These are phyloP conservation scores for Xylaria nigripes DNA, from an alignment of 495 filamentous ascomycete genomes.

Conservation along the genomic window DNA sequence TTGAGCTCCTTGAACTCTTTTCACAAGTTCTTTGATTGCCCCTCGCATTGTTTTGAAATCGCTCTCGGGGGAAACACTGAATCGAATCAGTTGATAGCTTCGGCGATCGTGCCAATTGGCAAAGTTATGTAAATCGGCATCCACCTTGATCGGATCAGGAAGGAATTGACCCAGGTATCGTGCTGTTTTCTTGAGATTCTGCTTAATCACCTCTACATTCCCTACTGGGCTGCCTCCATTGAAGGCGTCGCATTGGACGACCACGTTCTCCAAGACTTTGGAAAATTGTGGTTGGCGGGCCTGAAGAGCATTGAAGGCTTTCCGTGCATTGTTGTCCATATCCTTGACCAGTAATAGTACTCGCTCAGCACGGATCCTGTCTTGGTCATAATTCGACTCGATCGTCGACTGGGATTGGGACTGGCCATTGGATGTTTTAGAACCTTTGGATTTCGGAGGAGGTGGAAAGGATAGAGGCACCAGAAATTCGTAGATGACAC, in stretches of 20 bases:
- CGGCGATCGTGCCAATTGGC: slow-evolving; percentile 87
- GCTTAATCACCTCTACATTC: slow-evolving; percentile 58
- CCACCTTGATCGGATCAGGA: slow-evolving; percentile 59
- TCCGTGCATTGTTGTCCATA: slow-evolving; percentile 69
- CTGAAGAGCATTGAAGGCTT: slow-evolving; percentile 84
- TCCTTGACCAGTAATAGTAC: slow-evolving; percentile 72
- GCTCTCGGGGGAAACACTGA: slow-evolving; percentile 73
- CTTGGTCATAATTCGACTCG: slow-evolving; percentile 52
- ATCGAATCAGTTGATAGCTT: slow-evolving; percentile 80
- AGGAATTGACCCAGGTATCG: slow-evolving; percentile 63
- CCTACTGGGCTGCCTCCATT: slow-evolving; percentile 79
- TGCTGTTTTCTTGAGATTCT: slow-evolving; percentile 56
- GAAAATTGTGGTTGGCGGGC: slow-evolving; percentile 61
- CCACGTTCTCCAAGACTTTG: slow-evolving; percentile 58
- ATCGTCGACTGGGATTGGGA: slow-evolving; percentile 46
- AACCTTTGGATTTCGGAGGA: slow-evolving; percentile 55
- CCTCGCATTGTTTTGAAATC: slow-evolving; percentile 87
- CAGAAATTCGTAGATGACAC: slow-evolving; percentile 77
- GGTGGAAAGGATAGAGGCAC: slow-evolving; percentile 81
- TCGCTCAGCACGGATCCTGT: slow-evolving; percentile 78
- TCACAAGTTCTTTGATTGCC: slow-evolving; percentile 81
- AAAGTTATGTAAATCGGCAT: slow-evolving; percentile 75
- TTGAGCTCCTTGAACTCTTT: slow-evolving; percentile 55
- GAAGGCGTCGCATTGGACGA: slow-evolving; percentile 75
- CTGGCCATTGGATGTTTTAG: slow-evolving; percentile 47